Conservation (phyloP, 1,284 basidiomycete genomes). For the Termitomyces sp. region DNA sequence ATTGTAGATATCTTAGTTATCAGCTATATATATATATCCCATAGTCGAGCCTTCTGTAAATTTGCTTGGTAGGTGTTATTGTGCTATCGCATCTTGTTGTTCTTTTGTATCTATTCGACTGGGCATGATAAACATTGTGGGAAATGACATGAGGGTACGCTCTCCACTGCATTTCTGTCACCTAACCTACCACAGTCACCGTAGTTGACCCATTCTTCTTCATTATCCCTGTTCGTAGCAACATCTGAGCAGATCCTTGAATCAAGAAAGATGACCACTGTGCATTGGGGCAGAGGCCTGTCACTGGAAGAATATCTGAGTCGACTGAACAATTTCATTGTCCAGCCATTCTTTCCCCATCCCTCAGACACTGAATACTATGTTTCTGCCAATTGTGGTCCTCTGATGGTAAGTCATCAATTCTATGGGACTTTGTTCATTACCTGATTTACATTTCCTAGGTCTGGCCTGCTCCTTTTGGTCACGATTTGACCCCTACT, state of each 20-base stretch:
- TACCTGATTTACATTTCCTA: conserved; percentile 22
- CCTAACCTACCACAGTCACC: no score
- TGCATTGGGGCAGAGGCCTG: conserved; percentile 36
- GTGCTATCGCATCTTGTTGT: no score
- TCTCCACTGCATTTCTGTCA: no score
- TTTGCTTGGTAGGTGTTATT: no score
- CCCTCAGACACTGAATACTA: conserved; percentile 94
- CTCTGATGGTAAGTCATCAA: conserved; percentile 73
- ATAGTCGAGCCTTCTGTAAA: no score
- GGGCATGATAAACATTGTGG: no score
- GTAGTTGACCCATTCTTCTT: conserved; percentile 13
- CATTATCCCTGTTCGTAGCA: conserved; percentile 33
- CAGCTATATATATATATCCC: no score
- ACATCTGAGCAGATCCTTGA: conserved; percentile 30
- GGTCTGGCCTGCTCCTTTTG: conserved; percentile 96
- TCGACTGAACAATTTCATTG: conserved; percentile 89
- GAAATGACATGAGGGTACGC: no score
- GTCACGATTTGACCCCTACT: conserved; percentile 95
- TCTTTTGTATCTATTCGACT: no score
- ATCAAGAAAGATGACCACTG: conserved; percentile 30
- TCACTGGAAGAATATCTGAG: conserved; percentile 37
- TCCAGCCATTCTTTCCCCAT: conserved; percentile 98
- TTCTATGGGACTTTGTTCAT: conserved; percentile 5
- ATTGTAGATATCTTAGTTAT: no score
- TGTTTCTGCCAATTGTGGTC: conserved; percentile 90